Evolutionary conservation across 176 grass and related monocot species (phyloP), one percentile per base, ranked within the genome.

Genomic region (Raddia guianensis): DNA sequence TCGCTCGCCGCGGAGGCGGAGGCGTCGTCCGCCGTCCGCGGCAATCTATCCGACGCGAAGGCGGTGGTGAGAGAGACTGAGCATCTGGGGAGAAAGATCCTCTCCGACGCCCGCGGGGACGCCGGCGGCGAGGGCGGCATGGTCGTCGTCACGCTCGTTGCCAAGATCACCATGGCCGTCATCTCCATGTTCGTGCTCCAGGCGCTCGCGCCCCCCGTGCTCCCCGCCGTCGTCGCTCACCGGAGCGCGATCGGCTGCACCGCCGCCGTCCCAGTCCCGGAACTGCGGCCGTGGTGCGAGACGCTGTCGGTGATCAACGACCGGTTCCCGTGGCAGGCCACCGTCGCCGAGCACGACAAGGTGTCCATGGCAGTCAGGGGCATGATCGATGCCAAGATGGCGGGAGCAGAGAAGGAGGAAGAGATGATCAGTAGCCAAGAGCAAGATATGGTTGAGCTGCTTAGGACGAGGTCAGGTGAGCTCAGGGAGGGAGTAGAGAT

Each of bases 231-330:
- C 63, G 64, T 43, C 46, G 63, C 7, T n/a, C 21, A 12, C 54
- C 58, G 0, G 11, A 32, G 42, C 13, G 60, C 60, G 46, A 46
- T 92, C 14, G 45, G 50, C 75, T 16, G 33, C 42, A 50, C 43
- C 53, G 19, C 63, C 53, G 19, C 63, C 18, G 75, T 55, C 34
- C 27, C 27, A 32, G 49, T 79, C 52, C 87, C 83, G 7, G 88
- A 89, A 82, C 84, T 95, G 19, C 84, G 89, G n/a, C 92, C 90
- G 52, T 98, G 95, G 88, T 57, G 88, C 35, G 86, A 91, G 65
- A 84, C 82, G 16, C 75, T 95, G 37, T 64, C 86, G 1, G 5
- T 66, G 66, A 87, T 98, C 58, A 61, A 72, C 15, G 88, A 88
- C 45, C 86, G 76, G 19, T 88, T 88, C 58, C 67, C 80, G 48